Conservation (phyloP, 1,284 basidiomycete species). For the Wallemia ichthyophaga region DNA sequence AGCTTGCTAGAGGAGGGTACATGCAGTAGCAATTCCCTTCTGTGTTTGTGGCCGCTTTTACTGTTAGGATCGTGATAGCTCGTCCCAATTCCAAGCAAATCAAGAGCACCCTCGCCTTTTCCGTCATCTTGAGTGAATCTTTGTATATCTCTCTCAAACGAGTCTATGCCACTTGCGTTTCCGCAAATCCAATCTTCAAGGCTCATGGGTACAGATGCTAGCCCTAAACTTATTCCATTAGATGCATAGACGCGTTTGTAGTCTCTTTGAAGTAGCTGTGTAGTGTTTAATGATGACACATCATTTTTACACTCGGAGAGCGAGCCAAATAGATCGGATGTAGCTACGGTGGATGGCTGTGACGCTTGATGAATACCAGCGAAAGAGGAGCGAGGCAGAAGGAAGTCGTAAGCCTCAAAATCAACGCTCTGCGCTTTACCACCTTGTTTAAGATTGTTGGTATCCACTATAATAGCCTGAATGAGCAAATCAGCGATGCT, state of each 20-base stretch:
- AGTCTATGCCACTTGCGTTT: neutral
- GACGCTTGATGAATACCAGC: conserved; percentile 2
- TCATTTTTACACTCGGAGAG: conserved; percentile 34
- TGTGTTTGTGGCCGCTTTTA: neutral
- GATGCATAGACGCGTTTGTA: conserved; percentile 37
- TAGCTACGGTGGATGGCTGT: conserved; percentile 4
- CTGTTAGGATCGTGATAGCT: neutral
- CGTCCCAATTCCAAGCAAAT: neutral
- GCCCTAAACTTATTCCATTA: neutral
- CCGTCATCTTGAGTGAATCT: neutral
- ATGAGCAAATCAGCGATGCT: conserved; percentile 41
- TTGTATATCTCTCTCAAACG: neutral
- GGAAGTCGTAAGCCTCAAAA: conserved; percentile 26
- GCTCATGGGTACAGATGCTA: neutral
- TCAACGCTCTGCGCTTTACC: conserved; percentile 43
- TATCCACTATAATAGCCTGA: conserved; percentile 52
- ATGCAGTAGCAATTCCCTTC: neutral
- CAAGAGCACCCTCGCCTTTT: neutral
- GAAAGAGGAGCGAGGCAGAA: conserved; percentile 16
- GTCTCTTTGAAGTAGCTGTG: conserved; percentile 58
- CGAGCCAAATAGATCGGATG: conserved; percentile 20
- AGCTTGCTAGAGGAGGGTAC: neutral
- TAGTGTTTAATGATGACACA: conserved; percentile 32
- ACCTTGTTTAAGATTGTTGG: conserved; percentile 34
- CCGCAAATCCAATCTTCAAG: neutral